Percentiles rank a stretch among this genome's conserved stretches.
Evolutionary conservation across 805 yeast species (phyloP).

Genomic region (Barnettozyma sp.): DNA sequence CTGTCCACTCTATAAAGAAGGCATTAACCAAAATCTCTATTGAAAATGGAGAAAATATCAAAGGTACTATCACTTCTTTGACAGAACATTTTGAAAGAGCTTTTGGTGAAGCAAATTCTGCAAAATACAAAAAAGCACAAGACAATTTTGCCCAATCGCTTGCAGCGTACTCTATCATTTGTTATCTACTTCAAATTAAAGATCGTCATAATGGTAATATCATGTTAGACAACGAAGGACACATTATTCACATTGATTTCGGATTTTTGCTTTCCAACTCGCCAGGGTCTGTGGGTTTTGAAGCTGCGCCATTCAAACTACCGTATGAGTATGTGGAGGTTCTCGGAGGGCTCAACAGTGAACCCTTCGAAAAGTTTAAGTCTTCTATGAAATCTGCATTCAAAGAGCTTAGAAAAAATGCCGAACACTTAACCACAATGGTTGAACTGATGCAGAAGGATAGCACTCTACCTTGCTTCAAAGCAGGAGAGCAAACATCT

Average conservation of each 20-base stretch:
- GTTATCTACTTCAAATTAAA: conserved; percentile 85
- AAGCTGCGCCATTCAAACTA: conserved; percentile 93
- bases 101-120: conserved; percentile 57
- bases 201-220: conserved; percentile 97
- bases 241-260: conserved; percentile 90
- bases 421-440: conserved; percentile 69
- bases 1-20: conserved; percentile 91
- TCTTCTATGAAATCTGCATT: conserved; percentile 66
- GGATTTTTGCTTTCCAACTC: conserved; percentile 90
- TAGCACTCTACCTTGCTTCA: conserved; percentile 85
- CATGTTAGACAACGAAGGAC: conserved; percentile 95
- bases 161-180: conserved; percentile 88
- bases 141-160: conserved; percentile 78
- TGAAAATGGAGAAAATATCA: conserved; percentile 59
- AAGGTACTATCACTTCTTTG: conserved; percentile 63
- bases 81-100: conserved; percentile 71
- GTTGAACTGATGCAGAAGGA: conserved; percentile 94
- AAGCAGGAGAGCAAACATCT: conserved; percentile 79
- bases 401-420: conserved; percentile 60
- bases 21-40: conserved; percentile 74
- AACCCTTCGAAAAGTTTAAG: conserved; percentile 53
- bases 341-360: conserved; percentile 70
- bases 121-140: conserved; percentile 66
- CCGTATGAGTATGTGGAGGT: conserved; percentile 85
- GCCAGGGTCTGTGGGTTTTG: conserved; percentile 96